A percentile compares a stretch with the other conserved stretches of the same genome.
phyloP scores from a whole-genome alignment of 164 flowering plant genomes.

The Warburgia ugandensis region DNA sequence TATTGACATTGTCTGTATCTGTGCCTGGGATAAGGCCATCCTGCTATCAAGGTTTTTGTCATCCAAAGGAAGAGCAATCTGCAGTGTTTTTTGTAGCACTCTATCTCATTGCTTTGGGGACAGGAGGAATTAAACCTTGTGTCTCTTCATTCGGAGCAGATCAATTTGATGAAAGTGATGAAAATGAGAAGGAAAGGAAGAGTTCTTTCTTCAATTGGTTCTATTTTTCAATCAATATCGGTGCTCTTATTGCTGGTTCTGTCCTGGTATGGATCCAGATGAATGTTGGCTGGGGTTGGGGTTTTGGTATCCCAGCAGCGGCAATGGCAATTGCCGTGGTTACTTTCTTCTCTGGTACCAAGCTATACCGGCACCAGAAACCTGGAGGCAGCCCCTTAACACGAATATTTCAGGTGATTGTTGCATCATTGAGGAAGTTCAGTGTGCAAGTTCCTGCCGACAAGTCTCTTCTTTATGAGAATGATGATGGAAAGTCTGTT shows the following conservation, averaged over 20 bases:
- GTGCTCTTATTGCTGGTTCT: no score
- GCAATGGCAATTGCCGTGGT: slow-evolving; percentile 35
- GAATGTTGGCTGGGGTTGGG: no score
- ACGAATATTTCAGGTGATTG: slow-evolving; percentile 31
- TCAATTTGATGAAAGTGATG: slow-evolving; percentile 28
- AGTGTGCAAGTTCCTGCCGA: slow-evolving; percentile 23
- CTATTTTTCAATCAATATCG: no score
- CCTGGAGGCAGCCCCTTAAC: no score
- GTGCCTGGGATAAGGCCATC: slow-evolving; percentile 48
- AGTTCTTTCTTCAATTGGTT: no score
- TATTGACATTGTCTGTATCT: slow-evolving; percentile 54
- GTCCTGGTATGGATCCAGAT: no score
- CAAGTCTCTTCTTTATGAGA: slow-evolving; percentile 28
- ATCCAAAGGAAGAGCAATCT: slow-evolving; percentile 5
- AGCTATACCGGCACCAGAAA: slow-evolving; percentile 31
- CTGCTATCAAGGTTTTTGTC: slow-evolving; percentile 31
- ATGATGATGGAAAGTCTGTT: slow-evolving; percentile 20
- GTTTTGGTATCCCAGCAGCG: no score
- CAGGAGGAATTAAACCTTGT: slow-evolving; percentile 33
- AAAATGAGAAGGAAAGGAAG: slow-evolving; percentile 24
- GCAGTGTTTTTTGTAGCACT: slow-evolving; percentile 20
- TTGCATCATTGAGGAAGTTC: slow-evolving; percentile 29
- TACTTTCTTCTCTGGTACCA: slow-evolving; percentile 27
- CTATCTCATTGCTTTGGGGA: slow-evolving; percentile 25
- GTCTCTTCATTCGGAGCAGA: slow-evolving; percentile 33